Percentiles rank a stretch among this genome's conserved stretches.
phyloP scores from a whole-genome alignment of 139 green algal genomes.

The Monoraphidium neglectum region DNA sequence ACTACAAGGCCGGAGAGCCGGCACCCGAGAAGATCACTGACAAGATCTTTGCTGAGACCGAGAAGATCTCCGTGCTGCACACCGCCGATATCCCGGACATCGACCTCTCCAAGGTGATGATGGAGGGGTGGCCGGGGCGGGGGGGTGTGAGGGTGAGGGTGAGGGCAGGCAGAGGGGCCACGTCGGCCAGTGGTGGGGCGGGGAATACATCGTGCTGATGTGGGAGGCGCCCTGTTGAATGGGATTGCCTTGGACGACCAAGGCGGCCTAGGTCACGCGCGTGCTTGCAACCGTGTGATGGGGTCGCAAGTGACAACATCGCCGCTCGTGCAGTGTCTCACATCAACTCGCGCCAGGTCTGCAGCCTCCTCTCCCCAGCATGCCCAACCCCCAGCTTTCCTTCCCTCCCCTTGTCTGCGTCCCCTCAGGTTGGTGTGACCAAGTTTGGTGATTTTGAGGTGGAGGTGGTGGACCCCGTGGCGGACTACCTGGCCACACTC shows the following conservation, averaged over 20 bases:
- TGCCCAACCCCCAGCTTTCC: too few relatives aligned
- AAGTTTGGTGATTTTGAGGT: constrained; percentile 93
- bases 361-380: too few relatives aligned
- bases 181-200: too few relatives aligned
- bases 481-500: constrained; percentile 92
- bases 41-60: constrained; percentile 94
- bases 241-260: too few relatives aligned
- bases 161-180: too few relatives aligned
- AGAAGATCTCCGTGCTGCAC: constrained; percentile 82
- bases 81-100: constrained; percentile 94
- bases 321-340: too few relatives aligned
- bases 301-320: too few relatives aligned
- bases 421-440: constrained; percentile 48
- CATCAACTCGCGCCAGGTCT: too few relatives aligned
- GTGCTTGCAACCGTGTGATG: too few relatives aligned
- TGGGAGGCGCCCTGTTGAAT: too few relatives aligned
- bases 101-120: constrained; percentile 88
- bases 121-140: constrained; percentile 14
- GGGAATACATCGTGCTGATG: too few relatives aligned
- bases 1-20: constrained; percentile 91
- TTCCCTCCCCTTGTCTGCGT: not conserved
- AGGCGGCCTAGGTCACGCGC: too few relatives aligned
- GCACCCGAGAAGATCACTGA: constrained; percentile 98
- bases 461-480: constrained; percentile 93
- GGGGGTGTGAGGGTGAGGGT: not conserved